Evolutionary conservation across 345 rosid genomes (phyloP).

Genomic region (Erucastrum elatum): DNA sequence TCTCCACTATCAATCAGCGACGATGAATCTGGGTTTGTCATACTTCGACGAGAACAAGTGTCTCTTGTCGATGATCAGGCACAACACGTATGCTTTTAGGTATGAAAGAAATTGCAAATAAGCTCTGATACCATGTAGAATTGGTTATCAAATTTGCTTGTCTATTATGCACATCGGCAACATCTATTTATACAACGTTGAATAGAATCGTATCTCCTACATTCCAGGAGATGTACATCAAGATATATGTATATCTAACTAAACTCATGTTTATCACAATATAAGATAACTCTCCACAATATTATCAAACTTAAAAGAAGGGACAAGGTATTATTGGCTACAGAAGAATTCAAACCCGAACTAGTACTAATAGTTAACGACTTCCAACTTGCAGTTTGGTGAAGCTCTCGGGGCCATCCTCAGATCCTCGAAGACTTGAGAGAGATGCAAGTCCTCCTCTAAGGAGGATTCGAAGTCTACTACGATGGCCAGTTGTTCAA

Average conservation of each 20-base stretch:
- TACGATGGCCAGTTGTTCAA: conserved; percentile 6
- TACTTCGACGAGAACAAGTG: background rate
- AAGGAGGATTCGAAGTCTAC: background rate
- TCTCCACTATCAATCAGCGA: background rate
- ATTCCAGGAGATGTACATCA: too few relatives aligned
- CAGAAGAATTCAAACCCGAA: background rate
- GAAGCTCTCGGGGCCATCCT: conserved; percentile 18
- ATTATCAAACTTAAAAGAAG: background rate
- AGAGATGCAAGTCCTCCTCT: background rate
- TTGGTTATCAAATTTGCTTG: too few relatives aligned
- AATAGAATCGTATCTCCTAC: too few relatives aligned
- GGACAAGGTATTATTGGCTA: background rate
- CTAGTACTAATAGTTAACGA: background rate
- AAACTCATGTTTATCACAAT: too few relatives aligned
- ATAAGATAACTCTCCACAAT: too few relatives aligned
- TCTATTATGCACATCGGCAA: too few relatives aligned
- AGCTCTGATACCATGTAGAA: too few relatives aligned
- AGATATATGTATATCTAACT: too few relatives aligned
- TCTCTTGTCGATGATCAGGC: background rate
- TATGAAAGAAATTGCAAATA: too few relatives aligned
- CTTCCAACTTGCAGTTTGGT: background rate
- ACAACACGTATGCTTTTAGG: background rate
- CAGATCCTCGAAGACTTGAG: conserved; percentile 4
- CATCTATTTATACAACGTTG: too few relatives aligned
- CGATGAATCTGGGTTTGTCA: background rate